Evolutionary conservation across 2,329 filamentous ascomycete genomes (phyloP), one percentile per base, ranked within the genome.

Genomic region (Cordyceps fumosorosea): DNA sequence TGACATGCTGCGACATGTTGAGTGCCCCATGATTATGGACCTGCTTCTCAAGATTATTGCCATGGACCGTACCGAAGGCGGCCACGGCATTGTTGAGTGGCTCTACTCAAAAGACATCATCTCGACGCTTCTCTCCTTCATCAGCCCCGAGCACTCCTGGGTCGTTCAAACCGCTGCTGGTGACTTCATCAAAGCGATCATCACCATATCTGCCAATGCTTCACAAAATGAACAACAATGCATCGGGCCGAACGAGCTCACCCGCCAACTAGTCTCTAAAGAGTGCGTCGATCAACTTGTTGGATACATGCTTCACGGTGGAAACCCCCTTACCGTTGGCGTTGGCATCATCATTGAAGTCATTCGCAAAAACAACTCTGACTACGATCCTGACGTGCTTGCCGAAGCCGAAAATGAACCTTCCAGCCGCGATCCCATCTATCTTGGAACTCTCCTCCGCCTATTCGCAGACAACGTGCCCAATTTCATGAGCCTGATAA

Each of bases 191-290:
- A 99, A 99, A 75, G 95, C 95, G 48, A 97, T 99, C 72, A 98
- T 99, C 67, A 99, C 95, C 29, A 97, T 99, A 63, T 98, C 95
- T 1, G 95, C 95, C 64, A 99, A 99, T 71, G 95, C 95, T 3
- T 97, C 93, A 1, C 95, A 96, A 69, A 96, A 97, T 70, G 95
- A 99, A 71, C 93, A 97, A 73, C 95, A 93, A n/a, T 97, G 96
- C 70, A 98, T 99, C 72, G 95, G 95, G 3, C 95, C 95, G 4
- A 99, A 99, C 73, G 95, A 96, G 72, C 84, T 99, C 56, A 99
- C 95, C 5, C 88, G 95, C 47, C 92, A 99, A 75, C 83, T 99
- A 4, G 95, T 99, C 1, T 98, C 95, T 0, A 85, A 89, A 65
- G 77, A 85, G 18, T 98, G 93, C 69, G 86, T 96, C 57, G 84